Percentiles rank a stretch among this genome's conserved stretches.
phyloP scores from a whole-genome alignment of 208 protist genomes.

The Trypanosoma grayi region DNA sequence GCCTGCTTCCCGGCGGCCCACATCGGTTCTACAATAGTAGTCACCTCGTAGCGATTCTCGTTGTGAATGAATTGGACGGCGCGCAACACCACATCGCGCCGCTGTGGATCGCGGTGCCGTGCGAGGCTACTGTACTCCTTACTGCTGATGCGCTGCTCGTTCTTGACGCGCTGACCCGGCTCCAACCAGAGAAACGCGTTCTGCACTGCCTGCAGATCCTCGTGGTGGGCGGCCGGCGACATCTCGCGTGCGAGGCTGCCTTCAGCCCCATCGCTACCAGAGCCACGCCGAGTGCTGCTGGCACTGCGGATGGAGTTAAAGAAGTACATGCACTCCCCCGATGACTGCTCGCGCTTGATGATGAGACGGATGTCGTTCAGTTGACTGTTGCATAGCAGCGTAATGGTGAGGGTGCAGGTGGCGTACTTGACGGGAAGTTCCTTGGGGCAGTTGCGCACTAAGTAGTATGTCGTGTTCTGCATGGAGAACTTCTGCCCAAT shows the following conservation, averaged over 20 bases:
- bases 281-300: not conserved
- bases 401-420: conserved; percentile 40
- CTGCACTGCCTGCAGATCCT: conserved; percentile 12
- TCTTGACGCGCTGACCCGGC: conserved; percentile 34
- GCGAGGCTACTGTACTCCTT: conserved; percentile 69
- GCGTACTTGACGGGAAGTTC: conserved; percentile 37
- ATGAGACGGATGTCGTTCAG: conserved; percentile 65
- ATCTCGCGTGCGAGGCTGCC: not conserved
- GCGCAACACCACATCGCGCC: conserved; percentile 46
- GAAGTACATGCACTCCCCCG: conserved; percentile 63
- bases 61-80: conserved; percentile 64
- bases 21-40: conserved; percentile 47
- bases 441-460: conserved; percentile 37
- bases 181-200: conserved; percentile 6
- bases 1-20: conserved; percentile 65
- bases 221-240: not conserved
- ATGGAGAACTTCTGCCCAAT: conserved; percentile 46
- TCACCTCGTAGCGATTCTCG: conserved; percentile 56
- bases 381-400: conserved; percentile 51
- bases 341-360: conserved; percentile 41
- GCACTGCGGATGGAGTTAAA: conserved; percentile 44
- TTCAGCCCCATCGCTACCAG: not conserved
- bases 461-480: conserved; percentile 35
- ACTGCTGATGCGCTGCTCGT: conserved; percentile 64
- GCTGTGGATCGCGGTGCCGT: conserved; percentile 43